Conservation (phyloP, 75 land plant species). For the Pinus taeda region DNA sequence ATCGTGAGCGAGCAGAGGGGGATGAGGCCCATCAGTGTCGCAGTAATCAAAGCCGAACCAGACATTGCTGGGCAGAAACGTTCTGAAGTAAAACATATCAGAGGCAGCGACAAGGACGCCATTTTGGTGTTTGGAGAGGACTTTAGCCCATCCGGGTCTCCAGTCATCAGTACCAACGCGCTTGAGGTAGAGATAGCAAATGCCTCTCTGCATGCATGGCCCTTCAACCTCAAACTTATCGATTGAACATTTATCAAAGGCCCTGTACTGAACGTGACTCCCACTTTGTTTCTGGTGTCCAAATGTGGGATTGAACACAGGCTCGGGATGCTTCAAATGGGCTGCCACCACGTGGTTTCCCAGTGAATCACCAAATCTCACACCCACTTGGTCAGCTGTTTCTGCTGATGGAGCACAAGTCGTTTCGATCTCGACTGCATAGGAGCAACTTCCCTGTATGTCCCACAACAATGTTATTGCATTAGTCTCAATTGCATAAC, state of each 20-base stretch:
- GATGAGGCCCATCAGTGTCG: too few species aligned
- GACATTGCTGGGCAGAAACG: too few species aligned
- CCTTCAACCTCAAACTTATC: slow-evolving; percentile 30
- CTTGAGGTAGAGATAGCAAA: slow-evolving; percentile 38
- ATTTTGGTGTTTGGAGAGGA: neutral
- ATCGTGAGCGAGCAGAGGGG: too few species aligned
- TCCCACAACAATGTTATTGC: too few species aligned
- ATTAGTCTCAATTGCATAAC: too few species aligned
- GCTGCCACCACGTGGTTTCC: slow-evolving; percentile 14
- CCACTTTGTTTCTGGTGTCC: neutral
- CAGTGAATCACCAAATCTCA: slow-evolving; percentile 15
- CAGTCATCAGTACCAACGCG: slow-evolving; percentile 16
- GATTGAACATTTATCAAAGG: slow-evolving; percentile 27
- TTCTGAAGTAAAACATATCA: too few species aligned
- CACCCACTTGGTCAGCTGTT: slow-evolving; percentile 13
- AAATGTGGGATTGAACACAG: neutral
- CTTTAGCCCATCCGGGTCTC: slow-evolving; percentile 38
- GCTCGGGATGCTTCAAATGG: slow-evolving; percentile 17
- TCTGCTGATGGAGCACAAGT: slow-evolving; percentile 23
- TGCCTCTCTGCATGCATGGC: slow-evolving; percentile 21
- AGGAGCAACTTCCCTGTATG: slow-evolving; percentile 6
- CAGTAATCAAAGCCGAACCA: too few species aligned
- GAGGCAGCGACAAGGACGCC: too few species aligned
- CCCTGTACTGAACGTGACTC: neutral
- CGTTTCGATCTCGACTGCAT: slow-evolving; percentile 24